Base-by-base conservation (phyloP, 345 rosid genomes). In the Eucalyptus decipiens region DNA sequence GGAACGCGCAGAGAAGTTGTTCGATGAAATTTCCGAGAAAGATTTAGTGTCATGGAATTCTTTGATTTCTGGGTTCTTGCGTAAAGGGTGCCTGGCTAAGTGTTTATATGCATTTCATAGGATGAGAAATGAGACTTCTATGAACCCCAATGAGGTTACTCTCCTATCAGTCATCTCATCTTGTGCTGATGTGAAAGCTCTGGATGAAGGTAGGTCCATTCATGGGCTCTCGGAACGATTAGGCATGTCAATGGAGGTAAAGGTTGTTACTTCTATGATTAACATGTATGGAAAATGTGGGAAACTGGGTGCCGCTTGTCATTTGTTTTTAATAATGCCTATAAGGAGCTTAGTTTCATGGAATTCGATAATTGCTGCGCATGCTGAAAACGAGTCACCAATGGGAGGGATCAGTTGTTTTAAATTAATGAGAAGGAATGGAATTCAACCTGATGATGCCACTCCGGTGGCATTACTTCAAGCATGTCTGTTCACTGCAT, bases 41-140 rank as follows among this genome's bases (percentile, higher is more conserved):
- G 98, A 95, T 90, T 69, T 93, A 88, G 89, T 92, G 49, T 96
- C 97, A 26, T 96, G 98, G 95, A 97, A 97, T 91, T 96, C 96
- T 49, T 90, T 96, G 37, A 92, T 95, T 49, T 93, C 95, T 14
- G 94, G 94, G 62, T 92, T 91, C 90, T 93, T 93, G 30, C 90
- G 91, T 58, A 90, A 52, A 85, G 94, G 96, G 87, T 90, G 90
- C 89, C 72, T 93, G 56, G 48, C 28, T 15, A 89, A 69, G 87
- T 95, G 96, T 88, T 76, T 94, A 43, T 10, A 86, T 87, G 91
- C 88, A 1, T 91, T 95, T 37, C 89, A 58, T 45, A 90, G 89
- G 90, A 89, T 94, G 96, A 93, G 93, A 93, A 86, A 56, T 80
- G 93, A 92, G 87, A 30, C 88, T 72, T 89, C 87, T 86, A 52